A percentile compares a stretch with the other conserved stretches of the same genome.
These are phyloP conservation scores for Phaffia australis DNA, from an alignment of 768 basidiomycete genomes.

Conservation along the genomic window DNA sequence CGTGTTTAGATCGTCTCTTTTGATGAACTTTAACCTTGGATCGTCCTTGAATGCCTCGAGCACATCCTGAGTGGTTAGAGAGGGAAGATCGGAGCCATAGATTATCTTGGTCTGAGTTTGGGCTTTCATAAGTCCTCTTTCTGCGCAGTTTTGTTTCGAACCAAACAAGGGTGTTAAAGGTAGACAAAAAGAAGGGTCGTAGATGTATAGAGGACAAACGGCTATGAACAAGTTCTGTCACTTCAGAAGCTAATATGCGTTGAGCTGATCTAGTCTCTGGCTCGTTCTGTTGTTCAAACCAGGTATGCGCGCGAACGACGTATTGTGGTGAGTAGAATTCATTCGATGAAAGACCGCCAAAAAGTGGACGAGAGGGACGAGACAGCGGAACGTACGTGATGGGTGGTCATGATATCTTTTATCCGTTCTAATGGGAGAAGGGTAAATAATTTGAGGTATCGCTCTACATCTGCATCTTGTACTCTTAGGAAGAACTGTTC, in stretches of 20 bases:
- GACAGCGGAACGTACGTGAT: constrained; percentile 44
- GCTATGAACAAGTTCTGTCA: constrained; percentile 53
- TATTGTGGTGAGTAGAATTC: constrained; percentile 4
- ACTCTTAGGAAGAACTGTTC: constrained; percentile 77
- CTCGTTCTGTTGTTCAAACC: constrained; percentile 31
- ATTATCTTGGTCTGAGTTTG: constrained; percentile 44
- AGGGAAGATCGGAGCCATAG: constrained; percentile 41
- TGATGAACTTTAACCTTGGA: constrained; percentile 49
- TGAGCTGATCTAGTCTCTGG: constrained; percentile 47
- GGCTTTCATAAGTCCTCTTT: constrained; percentile 41
- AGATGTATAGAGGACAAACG: constrained; percentile 38
- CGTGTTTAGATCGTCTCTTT: constrained; percentile 45
- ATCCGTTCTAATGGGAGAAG: constrained; percentile 56
- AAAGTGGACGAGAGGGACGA: not conserved
- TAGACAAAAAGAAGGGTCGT: not conserved
- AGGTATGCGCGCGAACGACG: not conserved
- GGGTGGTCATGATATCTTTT: constrained; percentile 47
- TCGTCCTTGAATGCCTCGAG: constrained; percentile 55
- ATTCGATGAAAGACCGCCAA: not conserved
- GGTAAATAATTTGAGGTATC: constrained; percentile 72
- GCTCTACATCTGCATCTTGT: constrained; percentile 65
- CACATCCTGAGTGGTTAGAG: constrained; percentile 50
- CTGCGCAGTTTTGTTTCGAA: constrained; percentile 36
- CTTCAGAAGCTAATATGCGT: constrained; percentile 48
- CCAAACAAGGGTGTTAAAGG: not conserved